These are phyloP conservation scores for Syzygium syzygioides DNA, from an alignment of 441 rosid genomes.

Conservation along the genomic window DNA sequence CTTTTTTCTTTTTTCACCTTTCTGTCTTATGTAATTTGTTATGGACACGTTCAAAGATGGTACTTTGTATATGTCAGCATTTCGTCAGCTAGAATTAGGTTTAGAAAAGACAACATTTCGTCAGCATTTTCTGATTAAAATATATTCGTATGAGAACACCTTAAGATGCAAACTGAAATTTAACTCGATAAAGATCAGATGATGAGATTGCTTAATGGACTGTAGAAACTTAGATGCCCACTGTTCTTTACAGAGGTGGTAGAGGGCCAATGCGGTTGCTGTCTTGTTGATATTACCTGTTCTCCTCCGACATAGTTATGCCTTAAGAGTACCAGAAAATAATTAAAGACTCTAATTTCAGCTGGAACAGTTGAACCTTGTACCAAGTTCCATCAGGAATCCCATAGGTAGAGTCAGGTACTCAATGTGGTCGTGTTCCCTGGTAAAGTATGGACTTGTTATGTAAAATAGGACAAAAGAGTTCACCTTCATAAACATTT, in stretches of 20 bases:
- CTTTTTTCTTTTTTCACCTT: not conserved
- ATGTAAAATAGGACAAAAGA: not conserved
- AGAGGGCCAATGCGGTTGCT: not conserved
- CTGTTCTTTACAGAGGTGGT: not conserved
- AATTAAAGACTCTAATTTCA: not conserved
- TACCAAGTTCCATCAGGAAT: not conserved
- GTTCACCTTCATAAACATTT: not conserved
- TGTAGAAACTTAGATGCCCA: not conserved
- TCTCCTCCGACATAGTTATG: not conserved
- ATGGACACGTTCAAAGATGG: constrained; percentile 87
- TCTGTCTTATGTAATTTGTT: not conserved
- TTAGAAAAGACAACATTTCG: not conserved
- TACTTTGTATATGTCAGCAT: constrained; percentile 16
- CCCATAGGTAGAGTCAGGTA: not conserved
- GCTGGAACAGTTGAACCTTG: not conserved
- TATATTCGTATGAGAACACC: not conserved
- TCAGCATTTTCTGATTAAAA: not conserved
- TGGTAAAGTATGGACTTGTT: not conserved
- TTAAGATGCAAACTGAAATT: not conserved
- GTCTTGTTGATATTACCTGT: not conserved
- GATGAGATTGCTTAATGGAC: not conserved
- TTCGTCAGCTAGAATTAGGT: not conserved
- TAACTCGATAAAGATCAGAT: not conserved
- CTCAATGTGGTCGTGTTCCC: not conserved
- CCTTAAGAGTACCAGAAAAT: not conserved